Evolutionary conservation across 225 moss, liverwort and hornwort species (phyloP).

Genomic region (Pseudoscleropodium purum): DNA sequence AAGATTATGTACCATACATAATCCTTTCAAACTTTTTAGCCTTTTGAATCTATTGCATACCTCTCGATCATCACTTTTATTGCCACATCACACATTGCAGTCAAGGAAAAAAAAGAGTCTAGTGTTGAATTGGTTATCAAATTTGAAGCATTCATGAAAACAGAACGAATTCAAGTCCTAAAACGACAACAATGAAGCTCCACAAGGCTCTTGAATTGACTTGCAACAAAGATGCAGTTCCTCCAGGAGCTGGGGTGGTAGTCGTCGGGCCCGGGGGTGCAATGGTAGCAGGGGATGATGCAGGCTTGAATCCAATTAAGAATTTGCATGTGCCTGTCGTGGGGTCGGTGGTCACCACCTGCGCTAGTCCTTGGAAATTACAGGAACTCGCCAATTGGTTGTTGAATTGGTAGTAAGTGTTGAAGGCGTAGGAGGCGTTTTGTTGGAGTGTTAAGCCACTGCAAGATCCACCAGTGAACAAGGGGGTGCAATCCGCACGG

Average conservation of each 20-base stretch:
- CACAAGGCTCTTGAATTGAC: background rate
- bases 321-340: conserved; percentile 48
- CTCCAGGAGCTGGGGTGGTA: background rate
- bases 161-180: background rate
- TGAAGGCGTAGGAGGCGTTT: conserved; percentile 86
- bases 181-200: background rate
- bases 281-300: background rate
- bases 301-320: conserved; percentile 36
- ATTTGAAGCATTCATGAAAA: background rate
- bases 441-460: conserved; percentile 21
- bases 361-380: conserved; percentile 55
- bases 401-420: conserved; percentile 83
- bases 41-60: background rate
- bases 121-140: rapidly evolving
- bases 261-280: background rate
- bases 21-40: background rate
- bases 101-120: background rate
- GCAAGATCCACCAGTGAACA: conserved; percentile 50
- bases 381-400: conserved; percentile 39
- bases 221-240: background rate
- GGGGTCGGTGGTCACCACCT: conserved; percentile 54
- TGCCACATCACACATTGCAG: background rate
- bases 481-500: conserved; percentile 62
- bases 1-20: background rate
- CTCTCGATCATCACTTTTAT: background rate